Evolutionary conservation across 352 stramenopile genomes (phyloP).

Genomic region (Phytophthora foliorum): DNA sequence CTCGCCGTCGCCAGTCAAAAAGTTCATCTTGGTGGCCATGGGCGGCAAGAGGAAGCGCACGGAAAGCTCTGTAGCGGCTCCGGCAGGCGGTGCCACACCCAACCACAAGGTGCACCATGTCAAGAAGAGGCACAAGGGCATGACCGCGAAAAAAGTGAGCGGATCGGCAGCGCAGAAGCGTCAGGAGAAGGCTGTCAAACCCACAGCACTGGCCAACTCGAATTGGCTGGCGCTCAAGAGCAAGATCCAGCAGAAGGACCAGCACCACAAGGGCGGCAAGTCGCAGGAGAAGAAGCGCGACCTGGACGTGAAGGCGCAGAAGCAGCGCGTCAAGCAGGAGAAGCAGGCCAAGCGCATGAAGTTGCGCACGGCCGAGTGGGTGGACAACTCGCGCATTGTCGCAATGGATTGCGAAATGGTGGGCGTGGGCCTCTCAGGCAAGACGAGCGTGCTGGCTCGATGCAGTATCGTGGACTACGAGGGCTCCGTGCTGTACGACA

Average conservation of each 20-base stretch:
- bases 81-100: background rate
- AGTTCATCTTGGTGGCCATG: conserved; percentile 26
- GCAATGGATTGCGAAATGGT: conserved; percentile 94
- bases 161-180: conserved; percentile 28
- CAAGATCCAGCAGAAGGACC: conserved; percentile 64
- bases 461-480: conserved; percentile 92
- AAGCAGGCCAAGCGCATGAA: conserved; percentile 63
- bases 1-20: conserved; percentile 30
- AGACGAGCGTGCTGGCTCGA: conserved; percentile 83
- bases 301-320: conserved; percentile 45
- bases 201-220: conserved; percentile 53
- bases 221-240: conserved; percentile 84
- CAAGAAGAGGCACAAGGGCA: conserved; percentile 28
- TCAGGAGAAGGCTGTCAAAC: conserved; percentile 31
- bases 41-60: conserved; percentile 46
- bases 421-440: conserved; percentile 78
- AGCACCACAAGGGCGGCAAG: conserved; percentile 27
- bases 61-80: conserved; percentile 6
- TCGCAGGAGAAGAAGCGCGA: conserved; percentile 42
- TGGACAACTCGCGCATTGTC: conserved; percentile 80
- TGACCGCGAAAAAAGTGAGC: conserved; percentile 23
- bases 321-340: conserved; percentile 56
- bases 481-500: conserved; percentile 86
- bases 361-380: conserved; percentile 70
- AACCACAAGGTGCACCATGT: conserved; percentile 4